Conservation (phyloP, 331 rosid species). For the Ulmus americana region DNA sequence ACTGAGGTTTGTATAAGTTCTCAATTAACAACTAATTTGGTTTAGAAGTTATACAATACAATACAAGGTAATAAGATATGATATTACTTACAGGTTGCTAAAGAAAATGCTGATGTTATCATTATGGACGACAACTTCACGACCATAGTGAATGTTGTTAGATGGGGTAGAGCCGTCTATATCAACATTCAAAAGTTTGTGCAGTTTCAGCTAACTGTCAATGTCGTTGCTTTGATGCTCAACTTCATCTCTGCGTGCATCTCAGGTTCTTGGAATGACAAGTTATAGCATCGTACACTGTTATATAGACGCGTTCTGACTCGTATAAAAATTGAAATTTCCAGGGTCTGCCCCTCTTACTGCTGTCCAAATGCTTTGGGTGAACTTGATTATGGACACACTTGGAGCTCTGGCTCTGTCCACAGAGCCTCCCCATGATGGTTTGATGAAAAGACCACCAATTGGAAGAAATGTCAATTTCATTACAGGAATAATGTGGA, state of each 20-base stretch:
- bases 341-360: conserved; percentile 83
- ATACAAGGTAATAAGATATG: neutral
- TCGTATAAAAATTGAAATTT: conserved; percentile 8
- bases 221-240: conserved; percentile 86
- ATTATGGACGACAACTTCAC: conserved; percentile 82
- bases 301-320: neutral
- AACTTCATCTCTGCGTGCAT: conserved; percentile 74
- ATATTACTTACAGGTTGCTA: conserved; percentile 60
- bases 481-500: conserved; percentile 75
- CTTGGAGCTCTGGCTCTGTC: conserved; percentile 89
- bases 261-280: conserved; percentile 36
- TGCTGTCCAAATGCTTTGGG: conserved; percentile 98
- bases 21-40: no score
- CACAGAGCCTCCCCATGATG: conserved; percentile 81
- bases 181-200: conserved; percentile 89
- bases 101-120: conserved; percentile 87
- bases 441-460: conserved; percentile 74
- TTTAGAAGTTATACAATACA: no score
- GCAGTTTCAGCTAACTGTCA: conserved; percentile 87
- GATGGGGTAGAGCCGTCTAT: conserved; percentile 90
- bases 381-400: conserved; percentile 94
- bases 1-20: conserved; percentile 60
- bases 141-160: conserved; percentile 68
- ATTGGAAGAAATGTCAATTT: conserved; percentile 55
- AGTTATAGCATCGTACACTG: neutral